Conservation (phyloP, 306 rosid species). For the Delonix regia region DNA sequence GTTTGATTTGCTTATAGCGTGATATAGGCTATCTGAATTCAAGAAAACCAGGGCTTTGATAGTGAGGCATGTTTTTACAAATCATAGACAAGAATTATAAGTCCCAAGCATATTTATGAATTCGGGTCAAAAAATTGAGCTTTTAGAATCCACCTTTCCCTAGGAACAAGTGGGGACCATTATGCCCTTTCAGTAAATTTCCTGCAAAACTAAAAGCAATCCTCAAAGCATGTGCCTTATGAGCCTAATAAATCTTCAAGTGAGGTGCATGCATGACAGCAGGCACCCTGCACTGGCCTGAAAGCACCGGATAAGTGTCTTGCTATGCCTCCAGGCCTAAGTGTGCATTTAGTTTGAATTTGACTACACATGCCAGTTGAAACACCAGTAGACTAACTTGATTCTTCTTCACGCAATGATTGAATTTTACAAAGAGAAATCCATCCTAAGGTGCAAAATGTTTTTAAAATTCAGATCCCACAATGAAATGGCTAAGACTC, state of each 20-base stretch:
- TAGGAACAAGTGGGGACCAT: not conserved
- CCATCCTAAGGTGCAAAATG: not conserved
- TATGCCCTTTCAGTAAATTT: not conserved
- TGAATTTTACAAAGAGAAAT: not conserved
- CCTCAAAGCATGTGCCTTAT: not conserved
- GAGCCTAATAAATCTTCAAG: not conserved
- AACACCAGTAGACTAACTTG: not conserved
- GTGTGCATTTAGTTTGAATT: not conserved
- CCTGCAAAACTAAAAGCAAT: not conserved
- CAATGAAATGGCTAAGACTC: slow-evolving; percentile 5
- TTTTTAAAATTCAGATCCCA: not conserved
- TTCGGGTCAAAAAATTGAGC: not conserved
- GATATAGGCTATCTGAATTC: not conserved
- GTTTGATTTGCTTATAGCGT: not conserved
- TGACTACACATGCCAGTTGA: not conserved
- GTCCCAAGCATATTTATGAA: not conserved
- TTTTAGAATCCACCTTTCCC: not conserved
- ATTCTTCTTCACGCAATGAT: not conserved
- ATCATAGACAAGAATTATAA: not conserved
- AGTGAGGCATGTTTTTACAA: not conserved
- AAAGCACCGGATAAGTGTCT: not conserved
- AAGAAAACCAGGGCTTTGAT: not conserved
- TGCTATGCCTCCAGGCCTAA: not conserved
- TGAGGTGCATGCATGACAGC: not conserved
- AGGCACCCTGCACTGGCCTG: not conserved